Evolutionary conservation across 2,329 filamentous ascomycete genomes (phyloP).

Genomic region (Fusarium sp.): DNA sequence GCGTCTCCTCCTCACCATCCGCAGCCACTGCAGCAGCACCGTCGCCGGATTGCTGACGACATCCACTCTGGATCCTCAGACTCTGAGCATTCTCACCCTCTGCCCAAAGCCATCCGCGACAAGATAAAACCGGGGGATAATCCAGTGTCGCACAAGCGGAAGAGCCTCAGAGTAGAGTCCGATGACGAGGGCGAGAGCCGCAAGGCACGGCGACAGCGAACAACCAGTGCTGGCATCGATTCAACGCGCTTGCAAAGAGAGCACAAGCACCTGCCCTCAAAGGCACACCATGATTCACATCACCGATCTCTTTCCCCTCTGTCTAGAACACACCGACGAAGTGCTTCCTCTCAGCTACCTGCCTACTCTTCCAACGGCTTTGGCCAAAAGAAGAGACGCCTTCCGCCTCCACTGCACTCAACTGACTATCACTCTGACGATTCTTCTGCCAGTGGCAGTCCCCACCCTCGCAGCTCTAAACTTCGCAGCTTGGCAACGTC

Average conservation of each 20-base stretch:
- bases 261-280: conserved; percentile 46
- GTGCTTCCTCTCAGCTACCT: conserved; percentile 70
- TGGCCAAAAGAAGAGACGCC: conserved; percentile 67
- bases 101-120: conserved; percentile 58
- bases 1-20: conserved; percentile 59
- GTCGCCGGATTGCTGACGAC: conserved; percentile 49
- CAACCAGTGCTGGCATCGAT: conserved; percentile 56
- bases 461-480: conserved; percentile 66
- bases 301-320: conserved; percentile 68
- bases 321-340: conserved; percentile 67
- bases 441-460: conserved; percentile 68
- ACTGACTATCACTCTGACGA: conserved; percentile 74
- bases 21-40: conserved; percentile 45
- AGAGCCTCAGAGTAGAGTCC: conserved; percentile 62
- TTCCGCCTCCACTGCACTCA: conserved; percentile 68
- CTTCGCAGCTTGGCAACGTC: conserved; percentile 65
- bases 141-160: conserved; percentile 61
- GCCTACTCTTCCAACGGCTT: conserved; percentile 64
- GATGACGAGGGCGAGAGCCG: conserved; percentile 65
- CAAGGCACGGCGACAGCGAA: conserved; percentile 63
- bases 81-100: conserved; percentile 58
- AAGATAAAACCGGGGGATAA: conserved; percentile 59
- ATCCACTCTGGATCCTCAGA: conserved; percentile 61
- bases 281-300: conserved; percentile 46
- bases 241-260: conserved; percentile 47